phyloP scores from a whole-genome alignment of 2,329 filamentous ascomycete species.

The Exophiala xenobiotica region DNA sequence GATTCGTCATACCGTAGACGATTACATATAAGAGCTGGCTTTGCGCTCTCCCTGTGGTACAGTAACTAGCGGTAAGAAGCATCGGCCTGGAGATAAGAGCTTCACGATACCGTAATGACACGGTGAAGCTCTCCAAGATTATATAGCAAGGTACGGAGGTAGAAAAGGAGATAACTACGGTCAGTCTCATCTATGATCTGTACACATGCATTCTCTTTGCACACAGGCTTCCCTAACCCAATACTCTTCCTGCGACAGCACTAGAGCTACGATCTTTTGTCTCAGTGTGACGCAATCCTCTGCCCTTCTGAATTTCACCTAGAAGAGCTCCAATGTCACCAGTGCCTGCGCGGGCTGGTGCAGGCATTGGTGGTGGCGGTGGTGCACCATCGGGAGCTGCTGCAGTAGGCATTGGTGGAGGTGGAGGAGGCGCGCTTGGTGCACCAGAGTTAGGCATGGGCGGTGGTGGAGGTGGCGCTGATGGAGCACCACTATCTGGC shows the following conservation, averaged over 20 bases:
- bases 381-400: slow-evolving; percentile 40
- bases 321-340: slow-evolving; percentile 64
- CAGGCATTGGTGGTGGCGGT: slow-evolving; percentile 41
- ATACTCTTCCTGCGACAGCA: slow-evolving; percentile 72
- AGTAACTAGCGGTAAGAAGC: too few relatives aligned
- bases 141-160: too few relatives aligned
- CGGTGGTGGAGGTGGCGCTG: slow-evolving; percentile 36
- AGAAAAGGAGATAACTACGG: too few relatives aligned
- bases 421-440: slow-evolving; percentile 49
- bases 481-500: slow-evolving; percentile 33
- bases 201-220: background rate
- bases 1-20: too few relatives aligned
- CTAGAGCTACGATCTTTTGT: slow-evolving; percentile 83
- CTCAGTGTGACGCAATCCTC: slow-evolving; percentile 75
- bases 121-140: too few relatives aligned
- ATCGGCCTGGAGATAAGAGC: too few relatives aligned
- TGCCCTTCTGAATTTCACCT: slow-evolving; percentile 79
- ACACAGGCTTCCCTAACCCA: slow-evolving; percentile 35
- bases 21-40: too few relatives aligned
- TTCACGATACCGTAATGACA: too few relatives aligned
- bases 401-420: slow-evolving; percentile 38
- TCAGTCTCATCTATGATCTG: background rate
- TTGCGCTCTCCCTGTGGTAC: too few relatives aligned
- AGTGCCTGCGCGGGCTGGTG: slow-evolving; percentile 34
- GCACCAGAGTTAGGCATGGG: slow-evolving; percentile 39